Evolutionary conservation across 192 early-diverging fungal species (phyloP), one percentile per base, ranked within the genome.

Genomic region (Backusella circina): DNA sequence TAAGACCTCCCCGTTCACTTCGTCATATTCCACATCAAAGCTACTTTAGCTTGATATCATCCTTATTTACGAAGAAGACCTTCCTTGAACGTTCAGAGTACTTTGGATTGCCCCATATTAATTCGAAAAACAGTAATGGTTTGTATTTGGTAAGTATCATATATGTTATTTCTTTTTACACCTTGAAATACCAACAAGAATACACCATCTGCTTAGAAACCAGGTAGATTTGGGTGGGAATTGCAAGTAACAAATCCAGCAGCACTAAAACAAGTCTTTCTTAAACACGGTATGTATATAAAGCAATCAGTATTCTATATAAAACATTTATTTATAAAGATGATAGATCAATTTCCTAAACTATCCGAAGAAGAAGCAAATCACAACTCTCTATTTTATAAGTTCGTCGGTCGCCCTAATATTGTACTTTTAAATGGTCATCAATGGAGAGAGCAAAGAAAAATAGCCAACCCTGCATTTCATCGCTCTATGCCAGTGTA

Each of bases 391-490:
- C 5, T 47, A n/a, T 47, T 47, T 5, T 47, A 47, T 47, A 47
- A 47, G n/a, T 47, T 47, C 7, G 44, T 47, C 5, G 44, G 44
- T 18, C 44, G 44, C n/a, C 44, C 44, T n/a, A 47, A 47, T 6
- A 47, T 47, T 47, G 44, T 47, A 5, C 16, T 47, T n/a, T 47
- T n/a, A n/a, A 47, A 47, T n/a, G 15, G 16, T n/a, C 18, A 47
- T n/a, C 44, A 47, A 47, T 75, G 74, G 74, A 75, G 31, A 41
- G 30, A 39, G 38, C 74, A 67, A 68, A 65, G 74, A 21, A 75
- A 75, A 51, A 69, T 75, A 0, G 47, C 66, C 12, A 75, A 75
- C 23, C 74, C 74, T n/a, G 74, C 74, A 1, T 75, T 75, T 15
- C 65, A 54, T 32, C 39, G 74, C 33, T 47, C 74, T 23, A 21